Evolutionary conservation across 2,329 filamentous ascomycete genomes (phyloP), one percentile per base, ranked within the genome.

Genomic region (Ophiostoma sp.): DNA sequence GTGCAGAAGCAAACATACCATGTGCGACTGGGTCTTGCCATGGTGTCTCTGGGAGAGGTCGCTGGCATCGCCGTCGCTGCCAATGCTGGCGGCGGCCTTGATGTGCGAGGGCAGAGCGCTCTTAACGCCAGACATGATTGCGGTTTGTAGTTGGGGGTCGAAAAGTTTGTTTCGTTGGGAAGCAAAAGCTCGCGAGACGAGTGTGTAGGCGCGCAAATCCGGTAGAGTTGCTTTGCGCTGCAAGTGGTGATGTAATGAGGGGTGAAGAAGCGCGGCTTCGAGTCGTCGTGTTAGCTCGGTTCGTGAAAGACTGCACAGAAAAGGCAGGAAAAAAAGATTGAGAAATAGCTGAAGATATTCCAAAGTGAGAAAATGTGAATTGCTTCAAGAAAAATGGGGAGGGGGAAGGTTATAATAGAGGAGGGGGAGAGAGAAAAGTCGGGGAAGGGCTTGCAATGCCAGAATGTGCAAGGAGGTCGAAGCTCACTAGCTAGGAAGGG

Each of bases 1-100:
- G 36, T 17, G 22, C 28, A 33, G 61, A 52, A 12, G 45, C 22
- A 36, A 31, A 90, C 92, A 89, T 84, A 92, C 92, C 90, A 95
- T 93, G 84, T 95, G 92, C 75, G 92, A 94, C 83, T 92, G 91
- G 78, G 92, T 92, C 89, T 95, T 95, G 85, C 92, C 92, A 83
- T 95, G 92, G 81, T 93, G 93, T 81, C 91, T 90, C 78, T 87
- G 86, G 78, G 87, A 84, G 77, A 90, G 87, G 76, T 84, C 85
- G 76, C 80, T 80, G 75, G 85, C 84, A 69, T 82, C 83, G 75
- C 83, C 87, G 75, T 81, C 82, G 69, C 79, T 82, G 73, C 83
- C 86, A 78, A 79, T 79, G 33, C 77, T 84, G 74, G 77, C 78
- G 42, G 80, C 74, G 75, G 90, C 87, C 88, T 94, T 95, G 79